Conservation (phyloP, 257 asterid species). For the Jaltomata sinuosa region DNA sequence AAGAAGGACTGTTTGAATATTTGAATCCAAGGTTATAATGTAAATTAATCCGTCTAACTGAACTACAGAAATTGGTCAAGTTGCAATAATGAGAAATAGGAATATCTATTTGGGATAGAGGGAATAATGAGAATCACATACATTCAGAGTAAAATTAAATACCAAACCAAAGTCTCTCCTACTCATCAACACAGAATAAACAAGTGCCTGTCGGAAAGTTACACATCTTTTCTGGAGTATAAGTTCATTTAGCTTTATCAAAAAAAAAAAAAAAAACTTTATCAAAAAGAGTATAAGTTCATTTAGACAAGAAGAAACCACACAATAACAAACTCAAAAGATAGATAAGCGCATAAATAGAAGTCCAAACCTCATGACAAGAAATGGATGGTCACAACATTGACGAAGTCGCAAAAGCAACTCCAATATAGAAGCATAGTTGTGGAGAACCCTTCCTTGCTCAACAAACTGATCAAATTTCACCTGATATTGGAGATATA, state of each 20-base stretch:
- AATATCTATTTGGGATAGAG: neutral
- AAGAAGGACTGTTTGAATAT: neutral
- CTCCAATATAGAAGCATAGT: slow-evolving; percentile 95
- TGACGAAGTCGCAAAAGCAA: slow-evolving; percentile 97
- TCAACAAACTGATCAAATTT: slow-evolving; percentile 90
- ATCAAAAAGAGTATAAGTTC: neutral
- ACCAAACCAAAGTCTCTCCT: neutral
- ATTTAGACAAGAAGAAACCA: neutral
- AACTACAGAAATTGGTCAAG: neutral
- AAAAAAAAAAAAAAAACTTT: too few species aligned
- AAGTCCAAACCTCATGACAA: slow-evolving; percentile 73
- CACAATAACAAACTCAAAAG: neutral
- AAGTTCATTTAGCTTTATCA: neutral
- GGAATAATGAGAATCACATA: neutral
- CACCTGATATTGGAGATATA: slow-evolving; percentile 37
- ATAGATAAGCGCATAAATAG: neutral
- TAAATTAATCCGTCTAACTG: neutral
- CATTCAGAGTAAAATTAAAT: neutral
- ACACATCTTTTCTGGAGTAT: neutral
- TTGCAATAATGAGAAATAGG: neutral
- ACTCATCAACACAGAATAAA: neutral
- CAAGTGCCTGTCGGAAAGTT: neutral
- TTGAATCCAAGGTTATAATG: neutral
- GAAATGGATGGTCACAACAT: slow-evolving; percentile 98
- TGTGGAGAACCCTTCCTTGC: slow-evolving; percentile 98